These are phyloP conservation scores for Moesziomyces parantarcticus DNA, from an alignment of 1,284 basidiomycete species.

Conservation along the genomic window DNA sequence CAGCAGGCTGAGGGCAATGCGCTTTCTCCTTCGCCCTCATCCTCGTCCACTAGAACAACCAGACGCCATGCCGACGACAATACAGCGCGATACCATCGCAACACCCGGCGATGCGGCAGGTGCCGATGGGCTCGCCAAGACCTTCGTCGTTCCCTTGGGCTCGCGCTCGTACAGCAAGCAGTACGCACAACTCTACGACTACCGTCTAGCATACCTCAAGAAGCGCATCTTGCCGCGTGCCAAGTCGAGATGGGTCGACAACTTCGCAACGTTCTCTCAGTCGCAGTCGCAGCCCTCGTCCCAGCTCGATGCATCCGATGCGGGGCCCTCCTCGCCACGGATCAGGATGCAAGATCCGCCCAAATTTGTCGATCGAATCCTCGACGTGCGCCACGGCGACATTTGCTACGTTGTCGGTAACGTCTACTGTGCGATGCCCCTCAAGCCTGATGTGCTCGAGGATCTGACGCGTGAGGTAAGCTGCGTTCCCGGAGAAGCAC, in stretches of 20 bases:
- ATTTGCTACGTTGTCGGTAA: constrained; percentile 93
- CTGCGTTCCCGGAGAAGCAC: neutral
- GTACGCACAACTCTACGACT: constrained; percentile 66
- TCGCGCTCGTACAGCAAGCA: constrained; percentile 59
- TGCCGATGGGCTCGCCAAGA: constrained; percentile 33
- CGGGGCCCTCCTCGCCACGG: constrained; percentile 16
- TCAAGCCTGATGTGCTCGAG: constrained; percentile 96
- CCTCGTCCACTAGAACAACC: neutral
- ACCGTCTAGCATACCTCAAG: constrained; percentile 62
- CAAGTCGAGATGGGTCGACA: constrained; percentile 41
- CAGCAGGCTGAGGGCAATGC: neutral
- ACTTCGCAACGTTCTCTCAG: constrained; percentile 31
- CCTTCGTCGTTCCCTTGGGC: constrained; percentile 56
- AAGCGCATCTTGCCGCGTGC: constrained; percentile 56
- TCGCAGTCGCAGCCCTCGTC: constrained; percentile 28
- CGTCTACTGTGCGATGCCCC: constrained; percentile 96
- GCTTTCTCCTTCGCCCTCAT: constrained; percentile 4
- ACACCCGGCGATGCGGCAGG: neutral
- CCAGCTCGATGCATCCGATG: constrained; percentile 18
- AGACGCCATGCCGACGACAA: constrained; percentile 20
- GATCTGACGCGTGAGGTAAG: constrained; percentile 89
- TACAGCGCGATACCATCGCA: constrained; percentile 15
- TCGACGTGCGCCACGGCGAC: constrained; percentile 85
- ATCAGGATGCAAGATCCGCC: constrained; percentile 66
- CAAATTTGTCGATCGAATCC: constrained; percentile 80